These are phyloP conservation scores for Helminthosporium solani DNA, from an alignment of 2,329 filamentous ascomycete genomes.

Conservation along the genomic window DNA sequence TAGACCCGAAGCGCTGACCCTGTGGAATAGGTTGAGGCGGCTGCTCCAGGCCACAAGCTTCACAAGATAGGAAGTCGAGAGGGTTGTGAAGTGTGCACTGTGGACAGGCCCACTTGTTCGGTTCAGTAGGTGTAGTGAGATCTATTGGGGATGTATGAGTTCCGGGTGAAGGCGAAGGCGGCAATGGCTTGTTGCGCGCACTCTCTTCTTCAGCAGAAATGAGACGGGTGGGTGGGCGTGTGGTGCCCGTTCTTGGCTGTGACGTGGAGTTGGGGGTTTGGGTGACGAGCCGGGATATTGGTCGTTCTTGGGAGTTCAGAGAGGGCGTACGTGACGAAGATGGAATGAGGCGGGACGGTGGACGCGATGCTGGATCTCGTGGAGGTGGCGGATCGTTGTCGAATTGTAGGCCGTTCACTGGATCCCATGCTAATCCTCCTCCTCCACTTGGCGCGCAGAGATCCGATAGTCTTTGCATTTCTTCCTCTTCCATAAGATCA, in stretches of 20 bases:
- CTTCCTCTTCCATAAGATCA: conserved; percentile 83
- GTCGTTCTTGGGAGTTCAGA: conserved; percentile 26
- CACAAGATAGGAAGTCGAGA: conserved; percentile 59
- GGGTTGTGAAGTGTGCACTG: conserved; percentile 65
- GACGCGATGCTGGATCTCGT: conserved; percentile 49
- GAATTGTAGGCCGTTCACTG: conserved; percentile 38
- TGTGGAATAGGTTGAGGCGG: conserved; percentile 45
- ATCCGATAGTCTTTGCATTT: conserved; percentile 51
- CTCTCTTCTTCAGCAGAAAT: conserved; percentile 31
- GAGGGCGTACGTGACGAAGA: conserved; percentile 12
- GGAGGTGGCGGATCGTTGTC: conserved; percentile 46
- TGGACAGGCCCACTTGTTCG: conserved; percentile 58
- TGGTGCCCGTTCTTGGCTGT: conserved; percentile 9
- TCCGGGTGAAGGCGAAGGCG: conserved; percentile 31
- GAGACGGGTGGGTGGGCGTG: conserved; percentile 22
- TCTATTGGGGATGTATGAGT: conserved; percentile 25
- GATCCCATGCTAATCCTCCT: conserved; percentile 41
- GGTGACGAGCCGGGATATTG: conserved; percentile 38
- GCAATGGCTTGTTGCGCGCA: conserved; percentile 24
- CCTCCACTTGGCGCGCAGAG: conserved; percentile 45
- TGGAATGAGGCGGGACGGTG: conserved; percentile 5
- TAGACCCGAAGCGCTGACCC: conserved; percentile 30
- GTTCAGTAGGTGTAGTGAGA: conserved; percentile 24
- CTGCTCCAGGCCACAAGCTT: conserved; percentile 60
- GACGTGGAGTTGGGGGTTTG: conserved; percentile 10